Percentiles rank a stretch among this genome's conserved stretches.
Conservation (phyloP, 2,329 filamentous ascomycete genomes). For the Sporothrix brunneoviolacea region DNA sequence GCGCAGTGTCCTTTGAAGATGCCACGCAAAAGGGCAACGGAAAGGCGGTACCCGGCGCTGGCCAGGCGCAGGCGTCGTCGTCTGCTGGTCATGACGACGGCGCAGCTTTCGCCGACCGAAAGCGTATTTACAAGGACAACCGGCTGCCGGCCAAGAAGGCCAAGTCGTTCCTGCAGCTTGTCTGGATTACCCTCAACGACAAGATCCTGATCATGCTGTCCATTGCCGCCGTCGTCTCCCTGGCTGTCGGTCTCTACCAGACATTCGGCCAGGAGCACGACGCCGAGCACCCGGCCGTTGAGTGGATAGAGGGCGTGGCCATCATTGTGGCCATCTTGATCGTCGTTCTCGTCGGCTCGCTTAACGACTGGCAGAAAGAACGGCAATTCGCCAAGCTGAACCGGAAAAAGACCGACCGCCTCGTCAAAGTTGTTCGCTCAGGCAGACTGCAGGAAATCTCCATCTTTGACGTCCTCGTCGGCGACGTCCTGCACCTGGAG, state of each 20-base stretch:
- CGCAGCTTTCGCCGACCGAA: conserved; percentile 51
- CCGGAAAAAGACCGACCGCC: conserved; percentile 69
- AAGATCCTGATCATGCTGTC: conserved; percentile 70
- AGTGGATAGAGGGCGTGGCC: conserved; percentile 77
- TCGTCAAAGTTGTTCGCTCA: conserved; percentile 65
- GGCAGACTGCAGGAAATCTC: conserved; percentile 64
- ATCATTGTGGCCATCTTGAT: conserved; percentile 75
- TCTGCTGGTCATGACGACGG: conserved; percentile 18
- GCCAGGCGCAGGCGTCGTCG: background rate
- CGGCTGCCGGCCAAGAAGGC: conserved; percentile 66
- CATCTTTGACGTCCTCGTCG: conserved; percentile 61
- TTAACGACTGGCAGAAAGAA: conserved; percentile 78
- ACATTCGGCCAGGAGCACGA: conserved; percentile 56
- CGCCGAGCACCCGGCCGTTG: conserved; percentile 48
- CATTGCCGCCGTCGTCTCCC: conserved; percentile 62
- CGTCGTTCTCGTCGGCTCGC: conserved; percentile 67
- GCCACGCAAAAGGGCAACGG: conserved; percentile 38
- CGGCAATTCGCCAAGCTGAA: conserved; percentile 72
- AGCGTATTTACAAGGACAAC: conserved; percentile 66
- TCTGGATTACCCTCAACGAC: conserved; percentile 81
- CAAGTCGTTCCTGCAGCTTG: conserved; percentile 64
- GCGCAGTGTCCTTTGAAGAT: conserved; percentile 65
- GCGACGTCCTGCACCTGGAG: conserved; percentile 66
- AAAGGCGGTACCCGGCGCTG: conserved; percentile 21
- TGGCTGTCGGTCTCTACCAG: conserved; percentile 70